These are phyloP conservation scores for Neurospora sp. DNA, from an alignment of 495 filamentous ascomycete genomes.

Conservation along the genomic window DNA sequence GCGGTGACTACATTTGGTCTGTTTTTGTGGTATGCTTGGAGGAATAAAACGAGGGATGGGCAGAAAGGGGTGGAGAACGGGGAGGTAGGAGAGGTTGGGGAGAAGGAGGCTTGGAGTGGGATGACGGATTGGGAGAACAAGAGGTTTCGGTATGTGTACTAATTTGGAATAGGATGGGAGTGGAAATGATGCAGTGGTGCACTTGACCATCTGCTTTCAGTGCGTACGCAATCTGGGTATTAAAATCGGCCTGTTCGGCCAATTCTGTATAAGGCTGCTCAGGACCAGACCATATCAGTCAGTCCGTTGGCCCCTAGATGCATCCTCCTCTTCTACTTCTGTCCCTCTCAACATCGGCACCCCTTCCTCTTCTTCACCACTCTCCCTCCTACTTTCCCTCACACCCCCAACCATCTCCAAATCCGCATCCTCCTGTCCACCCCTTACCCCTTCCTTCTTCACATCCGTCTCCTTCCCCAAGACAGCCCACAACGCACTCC, in stretches of 20 bases:
- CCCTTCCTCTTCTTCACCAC: conserved; percentile 14
- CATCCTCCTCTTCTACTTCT: conserved; percentile 1
- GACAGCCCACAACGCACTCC: conserved; percentile 71
- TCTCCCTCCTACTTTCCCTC: not conserved
- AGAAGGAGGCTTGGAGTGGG: conserved; percentile 23
- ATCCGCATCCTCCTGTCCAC: conserved; percentile 3
- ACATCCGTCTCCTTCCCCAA: conserved; percentile 36
- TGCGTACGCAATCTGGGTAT: not conserved
- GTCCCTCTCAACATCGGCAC: conserved; percentile 11
- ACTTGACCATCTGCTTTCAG: not conserved
- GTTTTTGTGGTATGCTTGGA: conserved; percentile 27
- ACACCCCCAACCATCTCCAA: not conserved
- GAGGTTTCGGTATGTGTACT: conserved; percentile 28
- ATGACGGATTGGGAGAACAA: conserved; percentile 33
- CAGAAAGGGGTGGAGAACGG: conserved; percentile 17
- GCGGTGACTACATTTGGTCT: conserved; percentile 23
- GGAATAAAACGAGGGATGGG: conserved; percentile 23
- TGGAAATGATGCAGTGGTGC: not conserved
- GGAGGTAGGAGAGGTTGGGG: conserved; percentile 23
- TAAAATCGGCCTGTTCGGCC: not conserved
- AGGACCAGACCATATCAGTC: not conserved
- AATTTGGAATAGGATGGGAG: not conserved
- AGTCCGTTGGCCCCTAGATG: not conserved
- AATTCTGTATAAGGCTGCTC: not conserved
- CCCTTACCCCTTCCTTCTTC: conserved; percentile 23